Base-by-base conservation (phyloP, 495 filamentous ascomycete genomes). In the Daldinia childiae region DNA sequence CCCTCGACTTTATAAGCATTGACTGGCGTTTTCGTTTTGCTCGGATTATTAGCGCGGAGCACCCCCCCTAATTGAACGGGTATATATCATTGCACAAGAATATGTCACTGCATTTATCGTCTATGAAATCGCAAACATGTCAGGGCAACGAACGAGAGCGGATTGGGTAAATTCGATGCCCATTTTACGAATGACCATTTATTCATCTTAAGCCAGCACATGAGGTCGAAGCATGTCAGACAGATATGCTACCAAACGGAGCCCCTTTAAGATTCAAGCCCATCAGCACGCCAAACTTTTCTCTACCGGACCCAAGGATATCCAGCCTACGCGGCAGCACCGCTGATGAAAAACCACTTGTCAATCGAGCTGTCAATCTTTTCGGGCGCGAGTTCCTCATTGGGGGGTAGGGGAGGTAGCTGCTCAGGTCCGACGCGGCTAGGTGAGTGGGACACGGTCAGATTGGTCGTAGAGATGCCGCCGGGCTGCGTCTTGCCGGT, bases 301-400 rank as follows among this genome's bases (percentile, higher is more conserved):
- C 38, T 76, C 63, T 73, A 74, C 68, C 69, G 61, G 60, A 45
- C 61, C 67, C 67, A 72, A 36, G 4, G 43, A 50, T n/a, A 41
- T 60, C 48, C 32, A 70, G 30, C 51, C 85, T 94, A 97, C 62
- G 92, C 88, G 74, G 95, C 92, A 80, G 95, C 95, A 80, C 95
- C 95, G 79, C 95, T 98, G 84, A 99, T 99, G 88, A 97, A 99
- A 90, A 99, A 99, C 95, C 96, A 99, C 88, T 99, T 99, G 89
- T 99, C 95, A 78, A 98, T 97, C 84, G 90, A 95, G 75, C 90
- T 89, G 79, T 99, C 95, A 74, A 98, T 97, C 66, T 94, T 92
- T 62, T 92, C 95, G 62, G 95, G 92, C 19, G 86, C 78, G 15
- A 94, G 85, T 73, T 95, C 89, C 86, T 98, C 87, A 78, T 88